A percentile compares a stretch with the other conserved stretches of the same genome.
These are phyloP conservation scores for Globisporangium heterothallicum DNA, from an alignment of 352 stramenopile species.

Conservation along the genomic window DNA sequence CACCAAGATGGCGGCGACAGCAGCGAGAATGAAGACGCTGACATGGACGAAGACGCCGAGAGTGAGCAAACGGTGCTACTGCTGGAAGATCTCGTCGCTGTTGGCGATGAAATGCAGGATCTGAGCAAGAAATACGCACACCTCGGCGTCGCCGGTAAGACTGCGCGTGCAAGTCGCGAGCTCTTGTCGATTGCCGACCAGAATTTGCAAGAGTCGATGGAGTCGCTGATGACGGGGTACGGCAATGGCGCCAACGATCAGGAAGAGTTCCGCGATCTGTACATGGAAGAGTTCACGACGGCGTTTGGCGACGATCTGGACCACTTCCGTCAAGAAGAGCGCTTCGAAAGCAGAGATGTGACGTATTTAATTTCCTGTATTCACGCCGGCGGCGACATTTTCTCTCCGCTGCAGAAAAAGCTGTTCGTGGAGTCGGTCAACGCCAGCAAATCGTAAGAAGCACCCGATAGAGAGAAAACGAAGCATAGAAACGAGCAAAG, in stretches of 20 bases:
- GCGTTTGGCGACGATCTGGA: slow-evolving; percentile 83
- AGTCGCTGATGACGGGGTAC: slow-evolving; percentile 13
- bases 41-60: slow-evolving; percentile 27
- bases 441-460: slow-evolving; percentile 9
- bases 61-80: slow-evolving; percentile 40
- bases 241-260: slow-evolving; percentile 17
- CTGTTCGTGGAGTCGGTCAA: slow-evolving; percentile 67
- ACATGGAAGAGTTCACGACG: slow-evolving; percentile 82
- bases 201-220: slow-evolving; percentile 27
- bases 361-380: slow-evolving; percentile 88
- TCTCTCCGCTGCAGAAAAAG: slow-evolving; percentile 77
- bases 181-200: slow-evolving; percentile 44
- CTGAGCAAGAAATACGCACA: slow-evolving; percentile 41
- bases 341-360: slow-evolving; percentile 85
- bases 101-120: slow-evolving; percentile 41
- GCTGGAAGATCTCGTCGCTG: slow-evolving; percentile 53
- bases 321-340: slow-evolving; percentile 80
- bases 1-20: slow-evolving; percentile 15
- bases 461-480: neutral
- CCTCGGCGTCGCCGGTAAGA: slow-evolving; percentile 45
- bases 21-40: slow-evolving; percentile 16
- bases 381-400: slow-evolving; percentile 71
- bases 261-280: slow-evolving; percentile 68
- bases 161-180: slow-evolving; percentile 41
- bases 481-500: neutral